Evolutionary conservation across 2,329 filamentous ascomycete species (phyloP).

Genomic region (Penicillium sp.): DNA sequence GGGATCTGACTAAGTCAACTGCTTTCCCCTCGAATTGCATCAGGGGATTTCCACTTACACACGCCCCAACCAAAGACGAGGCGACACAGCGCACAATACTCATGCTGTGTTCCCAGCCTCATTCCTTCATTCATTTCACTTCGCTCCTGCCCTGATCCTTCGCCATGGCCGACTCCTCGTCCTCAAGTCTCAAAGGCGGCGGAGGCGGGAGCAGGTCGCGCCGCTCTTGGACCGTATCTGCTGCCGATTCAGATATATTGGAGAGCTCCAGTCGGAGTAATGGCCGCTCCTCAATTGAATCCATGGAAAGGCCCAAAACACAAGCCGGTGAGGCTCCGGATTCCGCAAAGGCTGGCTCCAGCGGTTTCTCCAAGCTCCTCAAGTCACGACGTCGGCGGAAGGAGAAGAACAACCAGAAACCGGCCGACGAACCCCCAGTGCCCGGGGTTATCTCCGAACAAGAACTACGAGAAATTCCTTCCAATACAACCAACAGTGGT

Average conservation of each 20-base stretch:
- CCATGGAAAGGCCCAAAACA: constrained; percentile 39
- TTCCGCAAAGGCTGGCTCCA: constrained; percentile 39
- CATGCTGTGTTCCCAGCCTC: constrained; percentile 3
- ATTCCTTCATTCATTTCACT: background rate
- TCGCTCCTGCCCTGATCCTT: constrained; percentile 2
- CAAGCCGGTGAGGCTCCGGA: constrained; percentile 39
- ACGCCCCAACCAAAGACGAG: background rate
- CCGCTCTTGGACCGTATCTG: constrained; percentile 39
- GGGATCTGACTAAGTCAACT: constrained; percentile 6
- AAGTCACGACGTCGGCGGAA: constrained; percentile 45
- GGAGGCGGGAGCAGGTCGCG: constrained; percentile 33
- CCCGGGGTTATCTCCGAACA: constrained; percentile 23
- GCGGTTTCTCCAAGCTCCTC: constrained; percentile 55
- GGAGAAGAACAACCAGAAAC: constrained; percentile 34
- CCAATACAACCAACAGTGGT: constrained; percentile 27
- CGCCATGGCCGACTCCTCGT: constrained; percentile 37
- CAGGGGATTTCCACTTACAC: constrained; percentile 1
- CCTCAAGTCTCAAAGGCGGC: constrained; percentile 38
- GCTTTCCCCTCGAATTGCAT: background rate
- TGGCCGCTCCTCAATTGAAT: constrained; percentile 41
- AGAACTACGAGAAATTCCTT: constrained; percentile 22
- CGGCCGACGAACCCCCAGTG: constrained; percentile 23
- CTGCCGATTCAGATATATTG: constrained; percentile 33
- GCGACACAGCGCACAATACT: background rate
- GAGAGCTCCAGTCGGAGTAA: constrained; percentile 34